These are phyloP conservation scores for Ceratocystiopsis brevicomis DNA, from an alignment of 2,329 filamentous ascomycete genomes.

Conservation along the genomic window DNA sequence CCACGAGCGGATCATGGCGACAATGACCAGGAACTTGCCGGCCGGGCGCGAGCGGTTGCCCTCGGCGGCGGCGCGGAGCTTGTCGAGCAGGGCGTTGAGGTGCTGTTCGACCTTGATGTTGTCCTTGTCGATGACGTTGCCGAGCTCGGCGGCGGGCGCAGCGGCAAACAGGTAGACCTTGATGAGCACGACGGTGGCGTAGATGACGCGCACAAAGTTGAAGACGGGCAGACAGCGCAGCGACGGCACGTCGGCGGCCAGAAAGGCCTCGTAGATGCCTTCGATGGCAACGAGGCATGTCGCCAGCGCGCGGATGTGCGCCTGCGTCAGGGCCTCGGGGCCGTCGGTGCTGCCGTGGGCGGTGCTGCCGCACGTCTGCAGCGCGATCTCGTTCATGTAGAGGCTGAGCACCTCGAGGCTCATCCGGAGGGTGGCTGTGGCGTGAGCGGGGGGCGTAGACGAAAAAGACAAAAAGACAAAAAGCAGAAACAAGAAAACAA, in stretches of 20 bases:
- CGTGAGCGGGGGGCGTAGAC: not conserved
- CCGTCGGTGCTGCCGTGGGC: slow-evolving; percentile 17
- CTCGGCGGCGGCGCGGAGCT: slow-evolving; percentile 44
- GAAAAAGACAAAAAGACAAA: not conserved
- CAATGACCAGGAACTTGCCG: slow-evolving; percentile 50
- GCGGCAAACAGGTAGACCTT: slow-evolving; percentile 50
- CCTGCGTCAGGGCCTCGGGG: slow-evolving; percentile 28
- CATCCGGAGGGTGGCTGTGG: slow-evolving; percentile 39
- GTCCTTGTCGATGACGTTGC: slow-evolving; percentile 48
- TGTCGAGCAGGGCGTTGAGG: slow-evolving; percentile 49
- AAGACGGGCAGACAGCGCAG: slow-evolving; percentile 51
- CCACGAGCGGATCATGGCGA: slow-evolving; percentile 53
- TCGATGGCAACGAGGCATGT: slow-evolving; percentile 50
- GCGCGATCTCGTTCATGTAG: slow-evolving; percentile 58
- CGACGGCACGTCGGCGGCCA: slow-evolving; percentile 36
- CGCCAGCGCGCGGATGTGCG: slow-evolving; percentile 47
- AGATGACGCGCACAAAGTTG: slow-evolving; percentile 52
- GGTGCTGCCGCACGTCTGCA: slow-evolving; percentile 40
- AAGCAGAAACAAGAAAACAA: not conserved
- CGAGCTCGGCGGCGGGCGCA: slow-evolving; percentile 44
- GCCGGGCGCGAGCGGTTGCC: slow-evolving; percentile 46
- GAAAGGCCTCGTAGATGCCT: slow-evolving; percentile 44
- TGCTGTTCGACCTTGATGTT: slow-evolving; percentile 47
- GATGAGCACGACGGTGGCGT: slow-evolving; percentile 51
- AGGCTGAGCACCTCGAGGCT: slow-evolving; percentile 47